Evolutionary conservation across 2,329 filamentous ascomycete genomes (phyloP), one percentile per base, ranked within the genome.

Genomic region (Fusarium ambrosium): DNA sequence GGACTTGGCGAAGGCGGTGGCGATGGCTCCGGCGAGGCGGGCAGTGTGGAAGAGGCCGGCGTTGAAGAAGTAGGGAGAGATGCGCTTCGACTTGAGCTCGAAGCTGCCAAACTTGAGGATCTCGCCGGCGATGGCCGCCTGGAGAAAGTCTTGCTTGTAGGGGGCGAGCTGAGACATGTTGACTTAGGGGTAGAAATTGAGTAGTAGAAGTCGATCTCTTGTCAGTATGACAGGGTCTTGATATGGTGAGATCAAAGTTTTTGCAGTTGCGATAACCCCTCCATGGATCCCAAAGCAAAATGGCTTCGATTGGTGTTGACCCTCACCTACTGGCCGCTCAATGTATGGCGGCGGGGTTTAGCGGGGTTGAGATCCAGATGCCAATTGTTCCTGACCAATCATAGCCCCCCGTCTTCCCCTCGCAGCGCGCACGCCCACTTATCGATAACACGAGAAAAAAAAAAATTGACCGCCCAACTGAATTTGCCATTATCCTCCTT

Each of bases 11-110:
- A 96, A 98, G 69, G 96, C 95, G 45, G 91, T 89, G 62, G 93
- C 90, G 77, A 98, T 94, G 66, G 95, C 91, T 72, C 89, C 90
- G 73, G 97, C 91, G 34, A 98, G 90, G 72, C 92, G 89, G 24
- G 93, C 93, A 62, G 92, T 92, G 88, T 97, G 95, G 85, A 98
- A 97, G 79, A 94, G 91, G 70, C 95, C 95, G 56, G 95, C 95
- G 84, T 98, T 98, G 91, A 98, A 97, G 88, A 98, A 98, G 89
- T 98, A 98, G 48, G 97, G 97, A 14, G 95, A 98, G 79, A 88
- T 88, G 80, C 96, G 94, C 85, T 94, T 94, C 64, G 95, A 98
- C 87, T 99, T 99, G 81, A 99, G 91, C 78, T 93, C 94, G 86
- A 94, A 97, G 81, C 89, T 91, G 83, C 94, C 94, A 82, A 97